Evolutionary conservation across 2,329 filamentous ascomycete genomes (phyloP).

Genomic region (Fusarium zealandicum): DNA sequence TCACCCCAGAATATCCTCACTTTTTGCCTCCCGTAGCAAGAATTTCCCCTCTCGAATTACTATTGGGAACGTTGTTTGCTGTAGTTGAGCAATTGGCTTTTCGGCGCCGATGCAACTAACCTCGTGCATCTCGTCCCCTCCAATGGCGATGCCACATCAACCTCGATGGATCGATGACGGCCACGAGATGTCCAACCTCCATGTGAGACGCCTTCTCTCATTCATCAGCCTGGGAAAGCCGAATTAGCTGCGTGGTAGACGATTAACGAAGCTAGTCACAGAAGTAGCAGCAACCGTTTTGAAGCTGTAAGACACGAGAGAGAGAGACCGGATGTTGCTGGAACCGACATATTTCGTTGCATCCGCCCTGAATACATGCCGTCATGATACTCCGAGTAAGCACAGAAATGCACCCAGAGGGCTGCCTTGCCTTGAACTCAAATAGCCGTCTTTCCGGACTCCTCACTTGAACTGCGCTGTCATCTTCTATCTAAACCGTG

Average conservation of each 20-base stretch:
- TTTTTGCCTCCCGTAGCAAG: too few relatives aligned
- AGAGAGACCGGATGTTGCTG: neutral
- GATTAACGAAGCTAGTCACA: neutral
- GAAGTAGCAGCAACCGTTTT: neutral
- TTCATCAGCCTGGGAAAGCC: neutral
- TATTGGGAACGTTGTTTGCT: too few relatives aligned
- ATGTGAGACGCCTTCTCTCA: neutral
- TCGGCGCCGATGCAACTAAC: too few relatives aligned
- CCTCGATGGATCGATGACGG: neutral
- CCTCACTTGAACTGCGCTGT: neutral
- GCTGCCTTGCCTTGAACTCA: conserved; percentile 21
- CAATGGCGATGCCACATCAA: neutral
- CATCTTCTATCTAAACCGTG: neutral
- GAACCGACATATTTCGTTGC: neutral
- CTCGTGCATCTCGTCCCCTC: neutral
- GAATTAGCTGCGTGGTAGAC: neutral
- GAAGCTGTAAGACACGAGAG: neutral
- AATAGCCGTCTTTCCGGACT: conserved; percentile 2
- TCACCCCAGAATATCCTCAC: too few relatives aligned
- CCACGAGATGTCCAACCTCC: neutral
- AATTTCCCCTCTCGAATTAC: too few relatives aligned
- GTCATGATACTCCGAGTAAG: conserved; percentile 18
- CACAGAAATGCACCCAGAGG: neutral
- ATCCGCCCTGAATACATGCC: conserved; percentile 16
- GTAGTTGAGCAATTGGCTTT: too few relatives aligned